Evolutionary conservation across 805 yeast species (phyloP).

Genomic region (Starmerella ratchasimensis): DNA sequence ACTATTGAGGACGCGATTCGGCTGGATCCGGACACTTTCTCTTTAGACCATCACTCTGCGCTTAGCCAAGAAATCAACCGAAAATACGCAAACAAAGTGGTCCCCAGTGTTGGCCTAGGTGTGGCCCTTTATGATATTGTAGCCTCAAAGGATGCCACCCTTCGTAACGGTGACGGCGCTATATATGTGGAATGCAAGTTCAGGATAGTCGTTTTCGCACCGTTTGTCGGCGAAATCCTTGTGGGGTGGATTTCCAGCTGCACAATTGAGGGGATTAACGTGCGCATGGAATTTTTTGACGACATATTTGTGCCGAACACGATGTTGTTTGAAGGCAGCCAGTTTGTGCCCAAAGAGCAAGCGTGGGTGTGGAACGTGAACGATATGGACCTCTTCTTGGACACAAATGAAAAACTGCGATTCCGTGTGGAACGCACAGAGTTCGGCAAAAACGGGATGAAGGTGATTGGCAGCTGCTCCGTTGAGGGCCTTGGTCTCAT

Average conservation of each 20-base stretch:
- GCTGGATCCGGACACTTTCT: conserved; percentile 75
- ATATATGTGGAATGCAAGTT: conserved; percentile 58
- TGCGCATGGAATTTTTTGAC: conserved; percentile 75
- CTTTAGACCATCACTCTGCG: conserved; percentile 56
- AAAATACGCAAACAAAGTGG: conserved; percentile 75
- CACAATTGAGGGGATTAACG: conserved; percentile 71
- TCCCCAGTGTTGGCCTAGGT: conserved; percentile 73
- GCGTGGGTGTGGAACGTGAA: conserved; percentile 90
- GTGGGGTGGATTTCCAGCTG: conserved; percentile 90
- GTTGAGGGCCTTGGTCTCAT: conserved; percentile 94
- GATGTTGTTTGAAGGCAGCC: conserved; percentile 65
- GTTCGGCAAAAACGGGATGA: conserved; percentile 66
- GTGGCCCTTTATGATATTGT: conserved; percentile 72
- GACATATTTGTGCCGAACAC: conserved; percentile 81
- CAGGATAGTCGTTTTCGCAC: conserved; percentile 73
- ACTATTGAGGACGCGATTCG: conserved; percentile 72
- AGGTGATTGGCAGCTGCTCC: conserved; percentile 78
- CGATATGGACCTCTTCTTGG: conserved; percentile 67
- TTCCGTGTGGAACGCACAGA: conserved; percentile 84
- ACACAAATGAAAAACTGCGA: conserved; percentile 79
- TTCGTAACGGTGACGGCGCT: conserved; percentile 92
- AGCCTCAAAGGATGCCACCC: conserved; percentile 72
- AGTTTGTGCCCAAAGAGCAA: conserved; percentile 54
- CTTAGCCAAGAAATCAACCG: conserved; percentile 66
- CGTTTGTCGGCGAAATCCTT: conserved; percentile 84